Evolutionary conservation across 208 protist genomes (phyloP).

Genomic region (Leishmania martiniquensis): DNA sequence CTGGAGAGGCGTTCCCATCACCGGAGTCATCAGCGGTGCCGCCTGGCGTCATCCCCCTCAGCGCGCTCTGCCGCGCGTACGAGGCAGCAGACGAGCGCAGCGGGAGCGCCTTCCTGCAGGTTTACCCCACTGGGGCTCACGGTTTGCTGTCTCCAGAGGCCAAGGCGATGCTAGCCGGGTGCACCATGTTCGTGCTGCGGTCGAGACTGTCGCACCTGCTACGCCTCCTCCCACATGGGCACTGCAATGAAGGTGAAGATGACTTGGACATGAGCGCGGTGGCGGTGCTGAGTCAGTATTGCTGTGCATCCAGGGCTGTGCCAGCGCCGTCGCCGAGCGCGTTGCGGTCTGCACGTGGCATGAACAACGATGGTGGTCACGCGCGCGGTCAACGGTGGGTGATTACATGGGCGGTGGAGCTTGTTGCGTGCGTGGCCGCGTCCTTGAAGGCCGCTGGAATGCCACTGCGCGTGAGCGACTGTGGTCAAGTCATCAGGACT

Average conservation of each 20-base stretch:
- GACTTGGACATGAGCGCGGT: not conserved
- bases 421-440: slow-evolving; percentile 10
- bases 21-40: not conserved
- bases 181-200: slow-evolving; percentile 25
- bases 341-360: not conserved
- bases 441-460: not conserved
- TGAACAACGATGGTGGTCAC: not conserved
- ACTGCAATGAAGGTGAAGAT: not conserved
- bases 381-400: slow-evolving; percentile 4
- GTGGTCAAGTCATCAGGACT: not conserved
- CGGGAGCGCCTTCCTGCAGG: slow-evolving; percentile 17
- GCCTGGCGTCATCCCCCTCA: not conserved
- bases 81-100: not conserved
- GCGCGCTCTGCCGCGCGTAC: slow-evolving; percentile 19
- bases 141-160: slow-evolving; percentile 24
- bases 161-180: slow-evolving; percentile 15
- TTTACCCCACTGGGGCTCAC: slow-evolving; percentile 24
- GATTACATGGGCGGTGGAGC: slow-evolving; percentile 24
- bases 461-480: slow-evolving; percentile 2
- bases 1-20: not conserved
- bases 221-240: not conserved
- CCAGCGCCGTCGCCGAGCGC: not conserved
- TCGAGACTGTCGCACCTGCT: slow-evolving; percentile 23
- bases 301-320: not conserved
- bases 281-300: slow-evolving; percentile 4